These are phyloP conservation scores for Auxenochlorella pyrenoidosa DNA, from an alignment of 139 green algal species.

Conservation along the genomic window DNA sequence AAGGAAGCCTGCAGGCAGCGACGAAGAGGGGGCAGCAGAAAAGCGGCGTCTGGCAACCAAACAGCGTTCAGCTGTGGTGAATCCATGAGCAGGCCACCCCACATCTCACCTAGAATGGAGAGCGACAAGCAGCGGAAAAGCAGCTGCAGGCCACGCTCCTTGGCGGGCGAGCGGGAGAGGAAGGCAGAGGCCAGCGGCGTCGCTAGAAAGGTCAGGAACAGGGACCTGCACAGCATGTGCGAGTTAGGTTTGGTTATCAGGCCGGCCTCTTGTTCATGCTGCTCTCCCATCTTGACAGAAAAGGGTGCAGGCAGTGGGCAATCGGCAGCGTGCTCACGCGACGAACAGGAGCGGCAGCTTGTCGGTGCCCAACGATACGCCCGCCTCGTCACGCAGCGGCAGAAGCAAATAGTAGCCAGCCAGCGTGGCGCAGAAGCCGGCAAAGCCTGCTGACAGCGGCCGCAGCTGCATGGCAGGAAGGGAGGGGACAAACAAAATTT, in stretches of 20 bases:
- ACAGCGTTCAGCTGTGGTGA: too few relatives aligned
- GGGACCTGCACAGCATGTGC: background rate
- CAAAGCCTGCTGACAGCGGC: background rate
- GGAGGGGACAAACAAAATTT: background rate
- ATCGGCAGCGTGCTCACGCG: background rate
- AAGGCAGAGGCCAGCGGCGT: constrained; percentile 48
- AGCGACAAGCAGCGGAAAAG: constrained; percentile 62
- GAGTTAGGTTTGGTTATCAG: too few relatives aligned
- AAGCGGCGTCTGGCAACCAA: too few relatives aligned
- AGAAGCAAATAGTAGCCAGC: constrained; percentile 78
- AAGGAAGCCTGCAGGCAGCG: constrained; percentile 18
- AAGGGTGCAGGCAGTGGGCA: too few relatives aligned
- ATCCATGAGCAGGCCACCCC: too few relatives aligned
- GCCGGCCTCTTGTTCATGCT: too few relatives aligned
- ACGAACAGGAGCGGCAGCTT: constrained; percentile 54
- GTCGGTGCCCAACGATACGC: constrained; percentile 65
- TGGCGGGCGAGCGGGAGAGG: constrained; percentile 26
- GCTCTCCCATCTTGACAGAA: too few relatives aligned
- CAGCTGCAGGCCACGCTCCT: constrained; percentile 55
- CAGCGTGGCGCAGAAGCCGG: background rate
- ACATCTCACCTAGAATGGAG: constrained; percentile 55
- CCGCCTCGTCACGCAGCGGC: constrained; percentile 78
- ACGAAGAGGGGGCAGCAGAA: too few relatives aligned
- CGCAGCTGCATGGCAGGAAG: background rate
- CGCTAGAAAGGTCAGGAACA: constrained; percentile 46